These are phyloP conservation scores for Apiospora kogelbergensis DNA, from an alignment of 2,329 filamentous ascomycete species.

Conservation along the genomic window DNA sequence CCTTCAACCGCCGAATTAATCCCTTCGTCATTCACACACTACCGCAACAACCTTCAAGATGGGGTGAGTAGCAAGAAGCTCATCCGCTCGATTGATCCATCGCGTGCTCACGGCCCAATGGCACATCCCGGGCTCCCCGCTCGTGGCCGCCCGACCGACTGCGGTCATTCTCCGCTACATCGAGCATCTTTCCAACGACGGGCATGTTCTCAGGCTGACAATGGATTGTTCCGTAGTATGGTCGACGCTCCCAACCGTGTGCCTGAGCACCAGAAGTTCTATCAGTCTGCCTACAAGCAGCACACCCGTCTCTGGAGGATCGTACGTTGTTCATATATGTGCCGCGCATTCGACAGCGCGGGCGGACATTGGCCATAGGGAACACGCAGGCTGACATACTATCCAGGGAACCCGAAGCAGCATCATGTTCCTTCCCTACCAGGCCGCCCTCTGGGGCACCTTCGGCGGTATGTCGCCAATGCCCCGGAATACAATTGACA, in stretches of 20 bases:
- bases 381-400: constrained; percentile 24
- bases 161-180: constrained; percentile 7
- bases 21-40: constrained; percentile 19
- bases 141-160: not conserved
- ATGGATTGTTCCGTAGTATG: constrained; percentile 39
- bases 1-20: constrained; percentile 17
- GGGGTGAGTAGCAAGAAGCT: constrained; percentile 34
- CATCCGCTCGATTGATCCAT: not conserved
- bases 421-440: constrained; percentile 67
- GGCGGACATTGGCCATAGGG: not conserved
- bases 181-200: not conserved
- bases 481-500: not conserved
- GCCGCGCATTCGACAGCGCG: constrained; percentile 9
- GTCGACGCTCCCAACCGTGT: constrained; percentile 76
- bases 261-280: constrained; percentile 70
- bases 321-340: constrained; percentile 50
- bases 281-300: constrained; percentile 70
- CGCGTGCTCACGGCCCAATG: not conserved
- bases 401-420: constrained; percentile 64
- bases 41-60: constrained; percentile 37
- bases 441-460: constrained; percentile 61
- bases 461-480: constrained; percentile 55
- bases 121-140: constrained; percentile 21
- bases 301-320: constrained; percentile 75
- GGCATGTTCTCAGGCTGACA: not conserved